A percentile compares a stretch with the other conserved stretches of the same genome.
These are phyloP conservation scores for Elsinoe necatrix DNA, from an alignment of 2,329 filamentous ascomycete species.

Conservation along the genomic window DNA sequence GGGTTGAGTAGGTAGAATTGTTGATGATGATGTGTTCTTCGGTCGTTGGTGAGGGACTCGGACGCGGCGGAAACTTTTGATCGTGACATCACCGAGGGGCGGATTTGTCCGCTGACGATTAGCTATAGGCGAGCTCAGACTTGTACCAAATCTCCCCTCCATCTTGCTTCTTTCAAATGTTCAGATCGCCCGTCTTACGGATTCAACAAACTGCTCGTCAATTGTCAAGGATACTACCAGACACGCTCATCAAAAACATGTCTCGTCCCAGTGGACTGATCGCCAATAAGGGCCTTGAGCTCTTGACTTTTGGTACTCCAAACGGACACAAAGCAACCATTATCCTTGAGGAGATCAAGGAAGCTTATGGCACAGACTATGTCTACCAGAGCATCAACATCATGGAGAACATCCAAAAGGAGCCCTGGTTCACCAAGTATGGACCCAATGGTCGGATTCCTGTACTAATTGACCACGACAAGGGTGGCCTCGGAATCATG, in stretches of 20 bases:
- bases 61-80: too few species aligned
- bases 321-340: conserved; percentile 49
- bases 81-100: neutral
- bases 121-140: neutral
- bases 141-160: neutral
- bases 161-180: conserved; percentile 18
- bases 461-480: conserved; percentile 58
- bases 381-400: conserved; percentile 53
- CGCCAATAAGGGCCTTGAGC: conserved; percentile 56
- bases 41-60: too few species aligned
- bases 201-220: conserved; percentile 24
- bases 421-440: conserved; percentile 56
- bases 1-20: too few species aligned
- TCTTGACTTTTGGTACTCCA: conserved; percentile 48
- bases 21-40: too few species aligned
- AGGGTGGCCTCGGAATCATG: conserved; percentile 46
- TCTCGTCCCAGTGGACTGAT: conserved; percentile 49
- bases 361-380: conserved; percentile 53
- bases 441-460: conserved; percentile 60
- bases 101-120: neutral
- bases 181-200: conserved; percentile 22
- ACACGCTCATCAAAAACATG: conserved; percentile 21
- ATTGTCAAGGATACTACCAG: conserved; percentile 20
- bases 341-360: conserved; percentile 57
- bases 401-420: conserved; percentile 55